A percentile compares a stretch with the other conserved stretches of the same genome.
Evolutionary conservation across 2,329 filamentous ascomycete genomes (phyloP).

Genomic region (Orbilia brochopaga): DNA sequence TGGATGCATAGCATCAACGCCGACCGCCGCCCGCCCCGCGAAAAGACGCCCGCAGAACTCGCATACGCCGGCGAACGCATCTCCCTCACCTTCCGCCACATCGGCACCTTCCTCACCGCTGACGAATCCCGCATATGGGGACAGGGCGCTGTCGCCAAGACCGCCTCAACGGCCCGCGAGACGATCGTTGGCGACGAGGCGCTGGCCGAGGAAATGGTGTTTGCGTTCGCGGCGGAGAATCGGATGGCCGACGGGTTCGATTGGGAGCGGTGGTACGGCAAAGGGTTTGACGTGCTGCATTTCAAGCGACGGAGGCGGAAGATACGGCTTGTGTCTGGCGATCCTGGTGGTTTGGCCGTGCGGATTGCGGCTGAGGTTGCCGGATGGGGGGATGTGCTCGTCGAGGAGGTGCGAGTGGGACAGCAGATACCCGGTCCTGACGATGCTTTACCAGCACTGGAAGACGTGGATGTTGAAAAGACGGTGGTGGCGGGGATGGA

Average conservation of each 20-base stretch:
- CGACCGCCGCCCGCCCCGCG: slow-evolving; percentile 74
- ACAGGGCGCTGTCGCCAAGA: slow-evolving; percentile 80
- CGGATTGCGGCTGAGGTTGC: slow-evolving; percentile 53
- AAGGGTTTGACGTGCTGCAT: slow-evolving; percentile 83
- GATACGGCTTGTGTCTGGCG: slow-evolving; percentile 57
- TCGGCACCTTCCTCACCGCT: slow-evolving; percentile 79
- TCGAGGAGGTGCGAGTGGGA: slow-evolving; percentile 30
- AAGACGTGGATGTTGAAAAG: slow-evolving; percentile 54
- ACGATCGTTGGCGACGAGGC: slow-evolving; percentile 73
- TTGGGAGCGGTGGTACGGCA: slow-evolving; percentile 77
- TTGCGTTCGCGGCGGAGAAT: slow-evolving; percentile 85
- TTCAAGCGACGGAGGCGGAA: slow-evolving; percentile 58
- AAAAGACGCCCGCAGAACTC: slow-evolving; percentile 73
- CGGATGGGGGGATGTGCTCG: slow-evolving; percentile 26
- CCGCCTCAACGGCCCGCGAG: slow-evolving; percentile 64
- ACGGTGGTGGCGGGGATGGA: slow-evolving; percentile 53
- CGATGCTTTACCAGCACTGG: slow-evolving; percentile 47
- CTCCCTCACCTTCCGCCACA: slow-evolving; percentile 86
- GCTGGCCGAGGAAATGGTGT: slow-evolving; percentile 72
- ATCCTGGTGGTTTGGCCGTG: slow-evolving; percentile 56
- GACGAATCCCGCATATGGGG: slow-evolving; percentile 74
- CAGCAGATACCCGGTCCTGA: slow-evolving; percentile 22
- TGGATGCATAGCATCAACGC: slow-evolving; percentile 93
- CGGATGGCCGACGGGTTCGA: slow-evolving; percentile 70
- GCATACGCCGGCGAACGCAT: slow-evolving; percentile 79